Percentiles rank a stretch among this genome's conserved stretches.
Conservation (phyloP, 2,329 filamentous ascomycete genomes). For the Xylaria sp. region DNA sequence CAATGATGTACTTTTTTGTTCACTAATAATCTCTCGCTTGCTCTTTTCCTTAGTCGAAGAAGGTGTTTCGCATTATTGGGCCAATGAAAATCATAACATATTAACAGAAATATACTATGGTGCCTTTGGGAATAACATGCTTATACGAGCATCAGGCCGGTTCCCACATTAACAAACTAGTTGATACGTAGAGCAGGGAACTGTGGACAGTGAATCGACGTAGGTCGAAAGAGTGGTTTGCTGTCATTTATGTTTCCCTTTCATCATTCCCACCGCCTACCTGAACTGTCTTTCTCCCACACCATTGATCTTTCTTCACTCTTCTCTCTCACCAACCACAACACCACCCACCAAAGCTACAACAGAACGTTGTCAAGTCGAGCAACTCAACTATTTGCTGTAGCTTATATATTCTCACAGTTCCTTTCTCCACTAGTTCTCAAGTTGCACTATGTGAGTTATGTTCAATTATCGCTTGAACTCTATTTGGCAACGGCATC, state of each 20-base stretch:
- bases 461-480: neutral
- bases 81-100: neutral
- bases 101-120: too few species aligned
- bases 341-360: neutral
- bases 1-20: too few species aligned
- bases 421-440: neutral
- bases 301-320: neutral
- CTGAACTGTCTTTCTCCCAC: neutral
- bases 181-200: neutral
- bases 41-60: too few species aligned
- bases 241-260: neutral
- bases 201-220: neutral
- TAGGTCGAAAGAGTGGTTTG: neutral
- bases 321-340: neutral
- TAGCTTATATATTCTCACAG: neutral
- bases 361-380: neutral
- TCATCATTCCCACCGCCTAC: neutral
- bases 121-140: too few species aligned
- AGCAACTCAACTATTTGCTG: neutral
- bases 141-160: neutral
- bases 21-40: too few species aligned
- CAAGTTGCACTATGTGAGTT: neutral
- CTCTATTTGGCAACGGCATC: neutral
- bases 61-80: too few species aligned
- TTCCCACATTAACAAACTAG: neutral